Conservation (phyloP, 441 rosid genomes). For the Capsella rubella region DNA sequence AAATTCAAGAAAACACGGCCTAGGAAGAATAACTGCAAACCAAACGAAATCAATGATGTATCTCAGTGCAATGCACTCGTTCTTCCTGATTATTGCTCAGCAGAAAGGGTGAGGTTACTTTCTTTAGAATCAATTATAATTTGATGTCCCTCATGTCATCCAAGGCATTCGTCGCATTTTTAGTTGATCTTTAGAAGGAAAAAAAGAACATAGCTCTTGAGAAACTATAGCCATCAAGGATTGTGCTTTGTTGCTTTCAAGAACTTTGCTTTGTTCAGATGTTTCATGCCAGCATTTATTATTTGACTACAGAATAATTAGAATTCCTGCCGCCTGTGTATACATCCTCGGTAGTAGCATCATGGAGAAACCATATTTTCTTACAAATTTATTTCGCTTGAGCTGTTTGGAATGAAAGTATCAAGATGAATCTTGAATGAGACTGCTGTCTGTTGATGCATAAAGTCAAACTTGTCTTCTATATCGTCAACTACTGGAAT, state of each 20-base stretch:
- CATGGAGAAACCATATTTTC: neutral
- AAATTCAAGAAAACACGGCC: constrained; percentile 17
- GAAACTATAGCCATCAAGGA: constrained; percentile 5
- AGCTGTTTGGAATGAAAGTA: constrained; percentile 5
- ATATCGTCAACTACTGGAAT: constrained; percentile 21
- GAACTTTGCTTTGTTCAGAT: neutral
- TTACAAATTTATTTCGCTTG: neutral
- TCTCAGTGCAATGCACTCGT: constrained; percentile 44
- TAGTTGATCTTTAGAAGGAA: constrained; percentile 14
- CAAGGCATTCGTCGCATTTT: constrained; percentile 10
- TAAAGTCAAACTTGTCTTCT: constrained; percentile 14
- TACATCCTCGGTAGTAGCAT: constrained; percentile 3
- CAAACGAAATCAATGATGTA: constrained; percentile 42
- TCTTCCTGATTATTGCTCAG: constrained; percentile 43
- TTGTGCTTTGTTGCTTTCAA: constrained; percentile 18
- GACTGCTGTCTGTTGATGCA: constrained; percentile 20
- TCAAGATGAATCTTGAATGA: constrained; percentile 1
- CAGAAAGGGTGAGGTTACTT: constrained; percentile 41
- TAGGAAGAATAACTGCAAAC: constrained; percentile 22
- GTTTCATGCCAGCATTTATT: neutral
- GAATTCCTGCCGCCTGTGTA: neutral
- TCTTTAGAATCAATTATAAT: constrained; percentile 13
- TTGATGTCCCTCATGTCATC: constrained; percentile 18
- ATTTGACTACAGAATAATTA: neutral
- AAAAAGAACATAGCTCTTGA: neutral